These are phyloP conservation scores for Calonectria pauciramosa DNA, from an alignment of 2,329 filamentous ascomycete species.

Conservation along the genomic window DNA sequence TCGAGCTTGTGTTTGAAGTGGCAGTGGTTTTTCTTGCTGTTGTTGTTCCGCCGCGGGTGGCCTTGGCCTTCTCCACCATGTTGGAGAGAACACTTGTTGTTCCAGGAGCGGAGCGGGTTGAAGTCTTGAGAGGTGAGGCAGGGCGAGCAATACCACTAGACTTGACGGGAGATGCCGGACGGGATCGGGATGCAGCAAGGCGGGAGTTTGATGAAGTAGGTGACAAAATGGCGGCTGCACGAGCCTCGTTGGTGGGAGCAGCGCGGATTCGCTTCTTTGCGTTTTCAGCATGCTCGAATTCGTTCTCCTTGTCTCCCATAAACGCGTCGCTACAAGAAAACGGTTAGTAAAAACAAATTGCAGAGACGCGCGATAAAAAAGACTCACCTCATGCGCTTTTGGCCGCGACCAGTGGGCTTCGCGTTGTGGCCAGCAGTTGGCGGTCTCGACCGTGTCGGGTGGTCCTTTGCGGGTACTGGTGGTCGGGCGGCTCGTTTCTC, in stretches of 20 bases:
- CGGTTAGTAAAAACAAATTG: constrained; percentile 41
- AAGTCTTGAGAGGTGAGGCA: constrained; percentile 72
- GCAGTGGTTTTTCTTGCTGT: constrained; percentile 61
- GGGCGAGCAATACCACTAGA: constrained; percentile 67
- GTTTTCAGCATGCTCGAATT: constrained; percentile 68
- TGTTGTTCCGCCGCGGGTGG: constrained; percentile 62
- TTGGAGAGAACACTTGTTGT: constrained; percentile 65
- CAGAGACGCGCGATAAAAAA: constrained; percentile 29
- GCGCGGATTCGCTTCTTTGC: constrained; percentile 77
- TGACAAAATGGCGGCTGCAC: constrained; percentile 77
- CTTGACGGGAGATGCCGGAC: constrained; percentile 67
- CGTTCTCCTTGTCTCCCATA: constrained; percentile 83
- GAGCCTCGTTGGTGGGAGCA: constrained; percentile 57
- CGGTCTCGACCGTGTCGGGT: constrained; percentile 52
- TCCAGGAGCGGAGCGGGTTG: constrained; percentile 55
- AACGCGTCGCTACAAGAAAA: constrained; percentile 70
- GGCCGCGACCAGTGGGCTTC: constrained; percentile 46
- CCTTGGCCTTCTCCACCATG: constrained; percentile 74
- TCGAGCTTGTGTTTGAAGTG: constrained; percentile 59
- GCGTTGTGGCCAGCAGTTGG: constrained; percentile 41
- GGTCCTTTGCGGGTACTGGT: constrained; percentile 66
- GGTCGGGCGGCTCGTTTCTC: constrained; percentile 59
- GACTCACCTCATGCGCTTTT: constrained; percentile 66
- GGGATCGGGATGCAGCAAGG: constrained; percentile 61
- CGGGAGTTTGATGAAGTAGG: constrained; percentile 87